These are phyloP conservation scores for Echinosophora koreensis DNA, from an alignment of 306 rosid species.

Conservation along the genomic window DNA sequence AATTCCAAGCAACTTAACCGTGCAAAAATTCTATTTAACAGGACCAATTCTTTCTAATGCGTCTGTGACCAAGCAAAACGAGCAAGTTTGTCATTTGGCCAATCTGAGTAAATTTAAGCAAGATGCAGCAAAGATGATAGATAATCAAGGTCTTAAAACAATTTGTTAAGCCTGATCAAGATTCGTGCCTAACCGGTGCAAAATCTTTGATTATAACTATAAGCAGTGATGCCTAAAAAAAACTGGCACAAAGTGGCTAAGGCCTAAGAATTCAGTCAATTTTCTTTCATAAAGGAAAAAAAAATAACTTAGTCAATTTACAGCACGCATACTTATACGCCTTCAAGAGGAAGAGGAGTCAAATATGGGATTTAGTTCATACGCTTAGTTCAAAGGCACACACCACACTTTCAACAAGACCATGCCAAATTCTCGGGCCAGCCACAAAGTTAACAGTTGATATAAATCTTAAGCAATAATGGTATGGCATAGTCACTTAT, in stretches of 20 bases:
- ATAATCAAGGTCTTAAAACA: neutral
- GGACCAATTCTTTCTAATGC: no score
- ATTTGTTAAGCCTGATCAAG: neutral
- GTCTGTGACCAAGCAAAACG: no score
- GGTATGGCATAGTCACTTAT: neutral
- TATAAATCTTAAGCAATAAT: neutral
- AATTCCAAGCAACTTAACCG: no score
- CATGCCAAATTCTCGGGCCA: conserved; percentile 1
- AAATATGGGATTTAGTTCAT: neutral
- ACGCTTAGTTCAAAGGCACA: neutral
- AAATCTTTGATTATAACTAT: neutral
- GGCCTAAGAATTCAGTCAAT: neutral
- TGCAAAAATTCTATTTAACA: no score
- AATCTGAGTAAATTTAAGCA: neutral
- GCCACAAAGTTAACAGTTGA: conserved; percentile 3
- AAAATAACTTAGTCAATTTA: neutral
- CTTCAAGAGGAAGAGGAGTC: neutral
- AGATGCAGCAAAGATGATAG: neutral
- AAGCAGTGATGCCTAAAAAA: neutral
- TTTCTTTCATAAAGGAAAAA: neutral
- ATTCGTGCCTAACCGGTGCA: neutral
- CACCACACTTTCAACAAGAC: neutral
- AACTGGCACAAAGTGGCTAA: neutral
- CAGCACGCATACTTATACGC: neutral
- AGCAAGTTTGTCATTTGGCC: neutral